Evolutionary conservation across 2,329 filamentous ascomycete species (phyloP), one percentile per base, ranked within the genome.

Genomic region (Tetracladium maxilliforme): DNA sequence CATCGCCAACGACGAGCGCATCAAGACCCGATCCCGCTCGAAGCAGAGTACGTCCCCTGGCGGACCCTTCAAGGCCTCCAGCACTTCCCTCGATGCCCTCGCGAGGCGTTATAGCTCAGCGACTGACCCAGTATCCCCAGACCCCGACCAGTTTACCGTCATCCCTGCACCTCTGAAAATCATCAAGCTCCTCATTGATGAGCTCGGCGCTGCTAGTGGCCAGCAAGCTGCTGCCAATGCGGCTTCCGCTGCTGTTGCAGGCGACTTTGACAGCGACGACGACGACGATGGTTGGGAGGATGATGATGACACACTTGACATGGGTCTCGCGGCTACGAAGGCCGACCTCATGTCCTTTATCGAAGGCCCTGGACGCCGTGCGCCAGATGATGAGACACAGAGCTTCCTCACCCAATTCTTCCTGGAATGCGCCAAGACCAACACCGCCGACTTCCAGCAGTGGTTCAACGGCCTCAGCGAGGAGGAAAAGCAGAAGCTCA

Each of bases 121-220:
- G 18, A n/a, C n/a, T n/a, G n/a, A n/a, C n/a, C n/a, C n/a, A n/a
- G n/a, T n/a, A n/a, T 16, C 23, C 29, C 19, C 43, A 80, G 74
- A 87, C 45, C 90, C 90, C 10, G 86, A 94, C 45, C 75, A 78
- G 46, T 95, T 77, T 56, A 94, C 84, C 6, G 70, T 80, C 31
- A 72, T 98, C 30, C 71, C 86, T 0, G 86, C 86, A 0, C 75
- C 82, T 2, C 65, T 98, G 43, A 98, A 98, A 57, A 94, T 98
- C 32, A 57, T 95, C 51, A 98, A 98, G 58, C 77, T 95, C 4
- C 69, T 98, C 7, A 77, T 95, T 23, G 83, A 93, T 44, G 90
- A 98, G 53, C 69, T 98, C 4, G 61, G 80, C 6, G 83, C 81
- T 1, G 82, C 84, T 3, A 75, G 80, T 5, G 82, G 81, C 14